Evolutionary conservation across 495 filamentous ascomycete species (phyloP).

Genomic region (Talaromyces nanjingensis): DNA sequence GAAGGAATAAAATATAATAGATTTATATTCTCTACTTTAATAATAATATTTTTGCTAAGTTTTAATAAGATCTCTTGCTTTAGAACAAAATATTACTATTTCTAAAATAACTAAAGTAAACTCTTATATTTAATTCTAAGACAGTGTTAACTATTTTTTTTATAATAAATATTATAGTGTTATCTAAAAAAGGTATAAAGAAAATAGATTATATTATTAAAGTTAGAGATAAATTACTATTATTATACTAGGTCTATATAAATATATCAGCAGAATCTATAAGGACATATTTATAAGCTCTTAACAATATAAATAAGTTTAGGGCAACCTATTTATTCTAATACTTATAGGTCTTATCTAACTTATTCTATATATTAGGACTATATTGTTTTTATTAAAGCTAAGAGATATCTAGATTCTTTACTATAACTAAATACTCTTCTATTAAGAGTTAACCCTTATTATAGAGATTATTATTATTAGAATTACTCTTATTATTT

Average conservation of each 20-base stretch:
- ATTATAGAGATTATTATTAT: slow-evolving; percentile 18
- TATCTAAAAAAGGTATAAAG: slow-evolving; percentile 25
- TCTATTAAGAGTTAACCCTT: too few relatives aligned
- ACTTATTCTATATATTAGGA: slow-evolving; percentile 16
- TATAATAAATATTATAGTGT: slow-evolving; percentile 21
- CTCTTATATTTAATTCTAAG: slow-evolving; percentile 11
- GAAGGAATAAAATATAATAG: not conserved
- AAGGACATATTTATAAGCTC: slow-evolving; percentile 8
- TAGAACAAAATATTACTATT: slow-evolving; percentile 9
- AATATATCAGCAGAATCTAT: slow-evolving; percentile 17
- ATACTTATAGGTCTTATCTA: slow-evolving; percentile 20
- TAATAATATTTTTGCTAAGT: slow-evolving; percentile 19
- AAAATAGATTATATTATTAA: slow-evolving; percentile 23
- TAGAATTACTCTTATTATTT: slow-evolving; percentile 17
- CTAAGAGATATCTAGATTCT: slow-evolving; percentile 21
- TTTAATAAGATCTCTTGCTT: slow-evolving; percentile 9
- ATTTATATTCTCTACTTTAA: slow-evolving; percentile 18
- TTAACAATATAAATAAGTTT: too few relatives aligned
- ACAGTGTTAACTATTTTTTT: slow-evolving; percentile 20
- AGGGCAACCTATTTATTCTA: slow-evolving; percentile 17
- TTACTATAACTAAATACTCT: slow-evolving; percentile 15
- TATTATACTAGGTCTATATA: slow-evolving; percentile 17
- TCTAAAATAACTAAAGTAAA: slow-evolving; percentile 10
- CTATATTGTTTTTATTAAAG: slow-evolving; percentile 26
- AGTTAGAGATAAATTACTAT: slow-evolving; percentile 21